These are phyloP conservation scores for Aspergillus puulaauensis DNA, from an alignment of 2,329 filamentous ascomycete genomes.

Conservation along the genomic window DNA sequence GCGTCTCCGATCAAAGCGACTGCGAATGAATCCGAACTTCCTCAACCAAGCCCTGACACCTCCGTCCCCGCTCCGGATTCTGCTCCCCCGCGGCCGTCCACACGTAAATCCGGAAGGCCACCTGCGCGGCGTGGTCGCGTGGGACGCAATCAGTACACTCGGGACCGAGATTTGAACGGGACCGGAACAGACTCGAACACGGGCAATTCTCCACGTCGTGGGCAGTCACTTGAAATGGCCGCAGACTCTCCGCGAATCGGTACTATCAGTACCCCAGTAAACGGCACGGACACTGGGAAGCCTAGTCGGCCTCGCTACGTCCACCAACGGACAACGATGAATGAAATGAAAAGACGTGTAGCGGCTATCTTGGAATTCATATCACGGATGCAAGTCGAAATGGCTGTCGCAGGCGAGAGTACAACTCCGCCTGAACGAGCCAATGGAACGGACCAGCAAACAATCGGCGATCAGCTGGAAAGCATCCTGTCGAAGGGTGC, in stretches of 20 bases:
- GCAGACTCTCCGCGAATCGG: conserved; percentile 39
- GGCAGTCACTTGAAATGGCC: conserved; percentile 40
- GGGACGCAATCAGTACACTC: conserved; percentile 80
- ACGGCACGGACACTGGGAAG: conserved; percentile 57
- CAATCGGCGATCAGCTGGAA: conserved; percentile 37
- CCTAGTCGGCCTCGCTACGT: conserved; percentile 60
- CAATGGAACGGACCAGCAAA: conserved; percentile 34
- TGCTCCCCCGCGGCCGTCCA: conserved; percentile 40
- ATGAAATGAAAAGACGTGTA: conserved; percentile 82
- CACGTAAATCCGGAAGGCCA: conserved; percentile 63
- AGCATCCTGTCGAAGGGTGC: conserved; percentile 25
- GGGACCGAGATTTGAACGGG: conserved; percentile 65
- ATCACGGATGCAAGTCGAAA: conserved; percentile 80
- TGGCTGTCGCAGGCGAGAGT: conserved; percentile 62
- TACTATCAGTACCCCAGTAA: conserved; percentile 50
- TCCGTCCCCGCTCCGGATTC: conserved; percentile 38
- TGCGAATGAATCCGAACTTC: conserved; percentile 38
- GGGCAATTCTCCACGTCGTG: conserved; percentile 41
- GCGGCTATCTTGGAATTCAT: conserved; percentile 87
- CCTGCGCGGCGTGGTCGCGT: conserved; percentile 64
- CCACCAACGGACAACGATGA: conserved; percentile 69
- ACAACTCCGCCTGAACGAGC: conserved; percentile 39
- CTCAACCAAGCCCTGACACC: conserved; percentile 44
- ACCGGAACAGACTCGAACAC: conserved; percentile 43
- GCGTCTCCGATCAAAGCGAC: conserved; percentile 53